Evolutionary conservation across 176 grass and related monocot species (phyloP).

Genomic region (Elaeis guineensis): DNA sequence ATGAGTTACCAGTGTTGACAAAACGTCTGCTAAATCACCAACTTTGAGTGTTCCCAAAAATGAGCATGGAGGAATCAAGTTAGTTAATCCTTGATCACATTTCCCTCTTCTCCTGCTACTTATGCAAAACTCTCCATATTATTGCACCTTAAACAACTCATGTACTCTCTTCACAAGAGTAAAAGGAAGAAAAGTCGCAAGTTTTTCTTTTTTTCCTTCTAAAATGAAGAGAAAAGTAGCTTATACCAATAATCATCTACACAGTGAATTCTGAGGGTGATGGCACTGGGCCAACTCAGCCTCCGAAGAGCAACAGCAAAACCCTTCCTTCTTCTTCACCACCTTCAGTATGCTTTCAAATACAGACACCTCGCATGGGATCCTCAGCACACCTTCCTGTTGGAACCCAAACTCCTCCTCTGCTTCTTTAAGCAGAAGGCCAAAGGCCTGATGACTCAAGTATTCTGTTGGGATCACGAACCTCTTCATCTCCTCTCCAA

Average conservation of each 20-base stretch:
- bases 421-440: conserved; percentile 58
- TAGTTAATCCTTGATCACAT: conserved; percentile 3
- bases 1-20: too few species aligned
- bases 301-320: conserved; percentile 47
- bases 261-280: conserved; percentile 19
- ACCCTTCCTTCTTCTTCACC: conserved; percentile 44
- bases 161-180: conserved; percentile 32
- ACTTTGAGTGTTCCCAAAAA: too few species aligned
- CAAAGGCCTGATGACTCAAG: conserved; percentile 63
- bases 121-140: too few species aligned
- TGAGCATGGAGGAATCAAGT: conserved; percentile 1
- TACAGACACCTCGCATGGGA: conserved; percentile 61
- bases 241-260: conserved; percentile 29
- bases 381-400: conserved; percentile 69
- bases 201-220: too few species aligned
- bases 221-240: not conserved
- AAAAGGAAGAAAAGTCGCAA: conserved; percentile 10
- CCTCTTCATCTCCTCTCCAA: conserved; percentile 77
- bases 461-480: conserved; percentile 93
- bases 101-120: conserved; percentile 28
- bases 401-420: conserved; percentile 96
- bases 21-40: too few species aligned
- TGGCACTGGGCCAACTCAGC: conserved; percentile 27
- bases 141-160: too few species aligned
- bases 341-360: conserved; percentile 59